A percentile compares a stretch with the other conserved stretches of the same genome.
Conservation (phyloP, 2,329 filamentous ascomycete genomes). For the Ceratocystis diversiconidia region DNA sequence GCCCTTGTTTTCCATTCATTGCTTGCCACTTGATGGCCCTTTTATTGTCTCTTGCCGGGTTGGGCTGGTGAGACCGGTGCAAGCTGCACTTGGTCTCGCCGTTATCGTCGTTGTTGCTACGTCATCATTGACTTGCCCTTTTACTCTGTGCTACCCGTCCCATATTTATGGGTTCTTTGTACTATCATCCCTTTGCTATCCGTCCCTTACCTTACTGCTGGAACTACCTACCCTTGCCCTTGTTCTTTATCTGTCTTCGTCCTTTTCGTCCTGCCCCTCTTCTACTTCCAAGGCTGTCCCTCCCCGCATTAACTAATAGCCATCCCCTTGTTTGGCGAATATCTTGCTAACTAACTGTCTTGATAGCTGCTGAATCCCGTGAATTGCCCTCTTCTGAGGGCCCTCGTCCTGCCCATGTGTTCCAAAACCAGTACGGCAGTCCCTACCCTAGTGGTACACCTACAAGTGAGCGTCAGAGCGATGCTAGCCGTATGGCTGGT, state of each 20-base stretch:
- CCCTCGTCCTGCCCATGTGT: conserved; percentile 6
- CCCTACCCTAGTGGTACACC: conserved; percentile 11
- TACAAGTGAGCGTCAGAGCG: conserved; percentile 10
- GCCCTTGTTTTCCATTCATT: background rate
- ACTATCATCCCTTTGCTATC: background rate
- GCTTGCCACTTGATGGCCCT: background rate
- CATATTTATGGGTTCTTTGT: conserved; percentile 7
- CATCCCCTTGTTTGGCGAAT: background rate
- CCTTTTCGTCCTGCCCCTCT: background rate
- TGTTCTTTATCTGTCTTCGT: background rate
- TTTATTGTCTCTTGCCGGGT: background rate
- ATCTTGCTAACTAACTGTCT: background rate
- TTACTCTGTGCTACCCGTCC: conserved; percentile 13
- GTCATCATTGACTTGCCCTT: conserved; percentile 3
- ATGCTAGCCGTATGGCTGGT: background rate
- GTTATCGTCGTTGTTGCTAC: background rate
- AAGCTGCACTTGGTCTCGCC: background rate
- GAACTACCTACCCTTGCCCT: conserved; percentile 2
- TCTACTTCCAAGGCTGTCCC: background rate
- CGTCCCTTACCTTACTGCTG: background rate
- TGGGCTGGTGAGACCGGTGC: background rate
- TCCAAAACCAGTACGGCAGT: conserved; percentile 10
- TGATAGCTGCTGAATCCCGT: conserved; percentile 5
- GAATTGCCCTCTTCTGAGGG: conserved; percentile 13
- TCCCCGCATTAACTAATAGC: background rate